Conservation (phyloP, 108 stramenopile species). For the Hondaea fermentalgiana region DNA sequence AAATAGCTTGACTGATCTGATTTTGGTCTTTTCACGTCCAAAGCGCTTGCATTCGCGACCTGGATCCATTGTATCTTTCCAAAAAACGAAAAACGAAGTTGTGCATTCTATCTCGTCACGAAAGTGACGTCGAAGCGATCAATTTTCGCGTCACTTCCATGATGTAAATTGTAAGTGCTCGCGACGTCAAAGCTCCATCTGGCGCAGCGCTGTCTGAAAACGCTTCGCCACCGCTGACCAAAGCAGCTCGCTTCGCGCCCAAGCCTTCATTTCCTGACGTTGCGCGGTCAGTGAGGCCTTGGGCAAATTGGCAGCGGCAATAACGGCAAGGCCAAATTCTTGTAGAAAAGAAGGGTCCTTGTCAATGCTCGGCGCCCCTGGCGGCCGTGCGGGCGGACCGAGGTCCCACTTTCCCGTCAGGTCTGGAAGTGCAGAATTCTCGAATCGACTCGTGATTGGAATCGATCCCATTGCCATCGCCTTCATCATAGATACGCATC, state of each 20-base stretch:
- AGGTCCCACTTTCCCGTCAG: conserved; percentile 32
- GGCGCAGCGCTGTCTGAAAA: neutral
- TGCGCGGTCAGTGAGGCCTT: neutral
- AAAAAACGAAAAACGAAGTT: too few species aligned
- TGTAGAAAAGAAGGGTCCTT: neutral
- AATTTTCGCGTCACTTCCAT: too few species aligned
- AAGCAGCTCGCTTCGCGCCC: neutral
- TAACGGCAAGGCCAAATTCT: neutral
- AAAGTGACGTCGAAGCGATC: too few species aligned
- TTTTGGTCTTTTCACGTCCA: too few species aligned
- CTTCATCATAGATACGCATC: conserved; percentile 46
- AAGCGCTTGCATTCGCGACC: too few species aligned
- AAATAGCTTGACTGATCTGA: too few species aligned
- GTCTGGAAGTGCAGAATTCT: conserved; percentile 36
- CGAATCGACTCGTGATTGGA: conserved; percentile 45
- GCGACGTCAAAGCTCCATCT: too few species aligned
- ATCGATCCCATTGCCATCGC: conserved; percentile 48
- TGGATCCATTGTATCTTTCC: too few species aligned
- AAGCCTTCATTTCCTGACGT: neutral
- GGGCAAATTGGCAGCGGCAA: neutral
- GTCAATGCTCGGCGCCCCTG: neutral
- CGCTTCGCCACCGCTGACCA: neutral
- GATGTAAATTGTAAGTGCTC: too few species aligned
- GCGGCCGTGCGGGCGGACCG: conserved; percentile 23
- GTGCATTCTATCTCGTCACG: too few species aligned